Evolutionary conservation across 129 eudicot species (phyloP), one percentile per base, ranked within the genome.

Genomic region (Pittosporum tobira): DNA sequence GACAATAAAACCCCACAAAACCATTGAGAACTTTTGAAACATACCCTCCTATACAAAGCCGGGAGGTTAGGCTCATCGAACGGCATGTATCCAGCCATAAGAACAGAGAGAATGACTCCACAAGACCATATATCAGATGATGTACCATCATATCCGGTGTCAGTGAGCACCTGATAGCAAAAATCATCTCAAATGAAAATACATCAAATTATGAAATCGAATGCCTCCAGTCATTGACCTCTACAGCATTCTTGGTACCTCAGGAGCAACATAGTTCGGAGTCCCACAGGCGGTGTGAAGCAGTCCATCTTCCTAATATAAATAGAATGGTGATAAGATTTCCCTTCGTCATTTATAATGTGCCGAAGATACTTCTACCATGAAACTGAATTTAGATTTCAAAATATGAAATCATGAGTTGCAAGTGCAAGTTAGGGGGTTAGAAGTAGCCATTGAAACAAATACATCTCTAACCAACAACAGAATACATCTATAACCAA

Each of bases 201-300:
- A 65, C 11, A 27, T 28, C 9, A 27, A 46, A 15, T 56, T 15
- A 19, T 21, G 10, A 26, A 73, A 26, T 38, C 36, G 48, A 57
- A 63, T 47, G 22, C 19, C 51, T n/a, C n/a, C n/a, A n/a, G n/a
- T n/a, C n/a, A n/a, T 63, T 53, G 20, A 61, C 29, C 40, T 61
- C 51, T 50, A 56, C 62, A 72, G 40, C 48, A 37, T 31, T 9
- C 40, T 10, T 23, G 51, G 34, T 84, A 89, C 97, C 97, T 89
- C 97, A 23, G 97, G 97, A 37, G 97, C 97, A 51, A 89, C 95
- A 66, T 89, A 89, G 46, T 89, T 89, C 40, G 97, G 97, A 22
- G 97, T 89, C 57, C 97, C 97, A 65, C 97, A 89, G 40, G 97
- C 82, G 14, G 97, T 89, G 51, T 82, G 97, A 76, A 89, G 78